These are phyloP conservation scores for Fraxinus platypoda DNA, from an alignment of 305 asterid species.

Conservation along the genomic window DNA sequence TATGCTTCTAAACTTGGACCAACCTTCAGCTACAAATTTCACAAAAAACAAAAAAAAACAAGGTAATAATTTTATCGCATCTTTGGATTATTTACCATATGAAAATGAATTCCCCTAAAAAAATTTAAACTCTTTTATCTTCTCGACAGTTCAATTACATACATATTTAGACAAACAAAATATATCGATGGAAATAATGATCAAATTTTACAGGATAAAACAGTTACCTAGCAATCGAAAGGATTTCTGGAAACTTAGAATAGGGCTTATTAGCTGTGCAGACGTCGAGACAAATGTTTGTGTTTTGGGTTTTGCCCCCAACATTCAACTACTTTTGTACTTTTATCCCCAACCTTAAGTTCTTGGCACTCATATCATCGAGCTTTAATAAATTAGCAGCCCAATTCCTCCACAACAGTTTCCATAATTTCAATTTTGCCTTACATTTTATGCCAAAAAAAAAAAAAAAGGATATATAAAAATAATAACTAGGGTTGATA, in stretches of 20 bases:
- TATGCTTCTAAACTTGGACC: conserved; percentile 1
- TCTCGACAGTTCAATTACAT: not conserved
- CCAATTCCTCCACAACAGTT: too few relatives aligned
- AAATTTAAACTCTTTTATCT: not conserved
- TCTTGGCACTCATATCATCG: too few relatives aligned
- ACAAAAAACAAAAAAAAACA: not conserved
- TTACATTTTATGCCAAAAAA: too few relatives aligned
- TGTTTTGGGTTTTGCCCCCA: not conserved
- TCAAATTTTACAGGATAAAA: not conserved
- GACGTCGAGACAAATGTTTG: not conserved
- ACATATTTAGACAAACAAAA: not conserved
- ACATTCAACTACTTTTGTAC: not conserved
- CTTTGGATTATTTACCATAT: not conserved
- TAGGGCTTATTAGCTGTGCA: not conserved
- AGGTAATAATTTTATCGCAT: not conserved
- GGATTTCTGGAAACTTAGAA: conserved; percentile 18
- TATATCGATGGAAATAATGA: not conserved
- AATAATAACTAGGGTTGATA: too few relatives aligned
- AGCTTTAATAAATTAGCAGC: too few relatives aligned
- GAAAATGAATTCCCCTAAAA: conserved; percentile 5
- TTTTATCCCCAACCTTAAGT: not conserved
- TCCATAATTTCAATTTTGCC: not conserved
- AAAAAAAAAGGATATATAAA: too few relatives aligned
- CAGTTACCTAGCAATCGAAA: conserved; percentile 28
- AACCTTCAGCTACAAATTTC: not conserved